Conservation (phyloP, 305 asterid species). For the Fraxinus baroniana region DNA sequence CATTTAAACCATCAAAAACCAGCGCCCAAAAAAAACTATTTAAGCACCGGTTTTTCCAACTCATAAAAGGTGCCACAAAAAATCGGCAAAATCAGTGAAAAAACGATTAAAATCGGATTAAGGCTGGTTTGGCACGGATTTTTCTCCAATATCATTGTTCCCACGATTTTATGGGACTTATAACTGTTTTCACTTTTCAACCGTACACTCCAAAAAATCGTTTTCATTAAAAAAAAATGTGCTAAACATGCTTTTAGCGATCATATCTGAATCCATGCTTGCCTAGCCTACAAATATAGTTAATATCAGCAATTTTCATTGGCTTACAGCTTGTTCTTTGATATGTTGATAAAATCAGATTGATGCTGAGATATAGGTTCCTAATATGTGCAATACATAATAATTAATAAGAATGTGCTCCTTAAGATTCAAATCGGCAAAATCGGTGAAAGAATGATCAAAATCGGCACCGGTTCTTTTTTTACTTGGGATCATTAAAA, state of each 20-base stretch:
- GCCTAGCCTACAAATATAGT: neutral
- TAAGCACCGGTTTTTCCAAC: neutral
- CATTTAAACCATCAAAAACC: neutral
- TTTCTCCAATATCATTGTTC: neutral
- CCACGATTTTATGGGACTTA: neutral
- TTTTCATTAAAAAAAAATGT: no score
- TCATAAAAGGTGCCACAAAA: neutral
- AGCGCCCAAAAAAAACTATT: neutral
- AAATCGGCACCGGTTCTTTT: no score
- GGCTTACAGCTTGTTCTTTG: neutral
- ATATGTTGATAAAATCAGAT: neutral
- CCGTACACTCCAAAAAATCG: neutral
- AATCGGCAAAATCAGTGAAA: neutral
- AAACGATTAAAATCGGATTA: neutral
- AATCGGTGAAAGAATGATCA: no score
- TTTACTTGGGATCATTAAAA: no score
- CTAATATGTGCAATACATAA: neutral
- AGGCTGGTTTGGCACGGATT: neutral
- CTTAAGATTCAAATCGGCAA: neutral
- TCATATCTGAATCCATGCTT: neutral
- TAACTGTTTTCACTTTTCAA: neutral
- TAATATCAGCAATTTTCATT: neutral
- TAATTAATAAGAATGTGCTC: neutral
- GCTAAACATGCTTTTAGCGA: neutral
- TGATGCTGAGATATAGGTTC: neutral